Evolutionary conservation across 495 filamentous ascomycete genomes (phyloP).

Genomic region (Daldinia loculata): DNA sequence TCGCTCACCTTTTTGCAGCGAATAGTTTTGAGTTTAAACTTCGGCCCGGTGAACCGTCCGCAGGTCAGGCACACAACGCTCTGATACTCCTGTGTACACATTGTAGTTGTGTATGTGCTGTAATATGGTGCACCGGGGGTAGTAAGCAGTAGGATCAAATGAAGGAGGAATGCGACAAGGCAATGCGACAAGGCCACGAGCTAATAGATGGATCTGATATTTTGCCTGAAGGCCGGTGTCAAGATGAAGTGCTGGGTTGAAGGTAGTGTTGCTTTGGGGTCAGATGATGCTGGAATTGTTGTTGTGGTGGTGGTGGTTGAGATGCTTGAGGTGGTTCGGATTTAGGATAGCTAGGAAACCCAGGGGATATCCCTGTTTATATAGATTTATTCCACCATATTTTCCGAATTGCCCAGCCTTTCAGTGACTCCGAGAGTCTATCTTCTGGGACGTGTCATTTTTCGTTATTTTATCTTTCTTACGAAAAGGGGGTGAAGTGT

Average conservation of each 20-base stretch:
- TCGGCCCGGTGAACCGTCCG: too few species aligned
- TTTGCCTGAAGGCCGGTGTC: not conserved
- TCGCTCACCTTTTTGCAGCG: too few species aligned
- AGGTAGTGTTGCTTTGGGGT: not conserved
- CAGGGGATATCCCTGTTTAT: not conserved
- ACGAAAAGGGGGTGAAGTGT: too few species aligned
- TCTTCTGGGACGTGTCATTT: too few species aligned
- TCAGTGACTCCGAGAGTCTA: not conserved
- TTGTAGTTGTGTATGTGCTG: too few species aligned
- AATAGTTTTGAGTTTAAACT: too few species aligned
- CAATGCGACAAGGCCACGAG: not conserved
- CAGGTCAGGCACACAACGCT: too few species aligned
- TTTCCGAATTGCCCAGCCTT: not conserved
- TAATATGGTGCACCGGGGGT: too few species aligned
- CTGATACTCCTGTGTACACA: too few species aligned
- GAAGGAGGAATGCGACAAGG: not conserved
- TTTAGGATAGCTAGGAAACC: not conserved
- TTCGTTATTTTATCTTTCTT: too few species aligned
- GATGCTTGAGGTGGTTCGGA: not conserved
- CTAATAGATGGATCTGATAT: not conserved
- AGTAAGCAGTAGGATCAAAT: not conserved
- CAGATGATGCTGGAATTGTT: not conserved
- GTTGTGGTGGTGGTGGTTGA: not conserved
- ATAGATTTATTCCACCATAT: not conserved
- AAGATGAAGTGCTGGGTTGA: not conserved